Evolutionary conservation across 2,329 filamentous ascomycete genomes (phyloP).

Genomic region (Ophiocordyceps sinensis): DNA sequence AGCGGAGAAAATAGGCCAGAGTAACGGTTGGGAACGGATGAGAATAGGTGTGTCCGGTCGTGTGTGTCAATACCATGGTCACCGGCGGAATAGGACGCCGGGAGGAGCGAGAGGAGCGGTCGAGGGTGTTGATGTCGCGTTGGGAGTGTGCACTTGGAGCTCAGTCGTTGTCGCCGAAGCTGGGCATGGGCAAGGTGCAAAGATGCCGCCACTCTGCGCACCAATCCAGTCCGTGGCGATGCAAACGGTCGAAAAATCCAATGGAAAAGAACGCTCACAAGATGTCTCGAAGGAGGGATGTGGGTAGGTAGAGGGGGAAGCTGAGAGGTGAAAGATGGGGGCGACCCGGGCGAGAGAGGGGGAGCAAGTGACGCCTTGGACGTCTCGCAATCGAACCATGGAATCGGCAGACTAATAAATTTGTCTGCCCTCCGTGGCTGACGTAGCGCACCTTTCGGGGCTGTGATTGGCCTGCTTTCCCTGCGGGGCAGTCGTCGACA

Average conservation of each 20-base stretch:
- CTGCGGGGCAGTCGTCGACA: neutral
- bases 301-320: constrained; percentile 1
- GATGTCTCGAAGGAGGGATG: neutral
- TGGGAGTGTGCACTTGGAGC: constrained; percentile 2
- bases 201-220: constrained; percentile 1
- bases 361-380: constrained; percentile 3
- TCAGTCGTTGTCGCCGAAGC: constrained; percentile 9
- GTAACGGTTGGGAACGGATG: constrained; percentile 77
- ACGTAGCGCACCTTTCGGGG: neutral
- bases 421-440: constrained; percentile 4
- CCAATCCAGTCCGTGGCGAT: too few relatives aligned
- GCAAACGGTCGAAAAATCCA: too few relatives aligned
- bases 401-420: constrained; percentile 7
- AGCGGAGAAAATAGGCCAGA: constrained; percentile 79
- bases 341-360: neutral
- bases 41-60: constrained; percentile 57
- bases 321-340: neutral
- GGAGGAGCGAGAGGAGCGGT: neutral
- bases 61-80: constrained; percentile 49
- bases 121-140: neutral
- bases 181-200: constrained; percentile 8
- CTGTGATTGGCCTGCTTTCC: constrained; percentile 17
- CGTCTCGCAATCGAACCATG: constrained; percentile 9
- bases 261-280: too few relatives aligned
- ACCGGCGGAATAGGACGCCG: constrained; percentile 2